Conservation (phyloP, 352 stramenopile species). For the Phytophthora tubulina region DNA sequence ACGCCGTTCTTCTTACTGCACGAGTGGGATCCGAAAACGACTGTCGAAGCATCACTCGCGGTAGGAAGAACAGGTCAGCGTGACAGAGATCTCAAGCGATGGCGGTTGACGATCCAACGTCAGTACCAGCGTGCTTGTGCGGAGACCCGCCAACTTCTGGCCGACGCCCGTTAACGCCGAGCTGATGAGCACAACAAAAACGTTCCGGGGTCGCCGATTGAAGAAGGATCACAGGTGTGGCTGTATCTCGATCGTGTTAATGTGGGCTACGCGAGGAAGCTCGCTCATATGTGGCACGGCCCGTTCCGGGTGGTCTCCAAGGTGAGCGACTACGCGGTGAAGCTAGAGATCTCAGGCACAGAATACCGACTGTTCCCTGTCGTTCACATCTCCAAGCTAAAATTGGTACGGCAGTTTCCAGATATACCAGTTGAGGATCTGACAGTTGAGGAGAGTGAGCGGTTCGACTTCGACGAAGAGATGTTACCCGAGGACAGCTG, state of each 20-base stretch:
- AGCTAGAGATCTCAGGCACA: conserved; percentile 1
- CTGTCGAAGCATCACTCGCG: conserved; percentile 13
- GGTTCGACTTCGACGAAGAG: conserved; percentile 35
- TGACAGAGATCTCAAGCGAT: not conserved
- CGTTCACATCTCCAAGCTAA: conserved; percentile 36
- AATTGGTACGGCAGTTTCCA: not conserved
- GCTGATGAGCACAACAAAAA: not conserved
- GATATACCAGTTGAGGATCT: not conserved
- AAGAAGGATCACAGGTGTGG: not conserved
- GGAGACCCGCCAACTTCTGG: not conserved
- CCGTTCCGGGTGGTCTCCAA: conserved; percentile 1
- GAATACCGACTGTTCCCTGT: conserved; percentile 30
- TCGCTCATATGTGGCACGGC: not conserved
- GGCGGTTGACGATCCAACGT: conserved; percentile 11
- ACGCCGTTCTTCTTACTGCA: conserved; percentile 14
- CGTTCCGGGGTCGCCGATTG: not conserved
- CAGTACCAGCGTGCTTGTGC: conserved; percentile 8
- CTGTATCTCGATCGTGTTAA: conserved; percentile 15
- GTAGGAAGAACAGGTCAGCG: not conserved
- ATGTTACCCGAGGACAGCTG: conserved; percentile 32
- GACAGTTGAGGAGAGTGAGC: conserved; percentile 1
- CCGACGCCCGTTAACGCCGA: not conserved
- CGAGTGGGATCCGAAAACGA: conserved; percentile 15
- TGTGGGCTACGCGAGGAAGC: conserved; percentile 30
- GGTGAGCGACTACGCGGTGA: conserved; percentile 11